Evolutionary conservation across 495 filamentous ascomycete species (phyloP).

Genomic region (Mycothermus thermophilus): DNA sequence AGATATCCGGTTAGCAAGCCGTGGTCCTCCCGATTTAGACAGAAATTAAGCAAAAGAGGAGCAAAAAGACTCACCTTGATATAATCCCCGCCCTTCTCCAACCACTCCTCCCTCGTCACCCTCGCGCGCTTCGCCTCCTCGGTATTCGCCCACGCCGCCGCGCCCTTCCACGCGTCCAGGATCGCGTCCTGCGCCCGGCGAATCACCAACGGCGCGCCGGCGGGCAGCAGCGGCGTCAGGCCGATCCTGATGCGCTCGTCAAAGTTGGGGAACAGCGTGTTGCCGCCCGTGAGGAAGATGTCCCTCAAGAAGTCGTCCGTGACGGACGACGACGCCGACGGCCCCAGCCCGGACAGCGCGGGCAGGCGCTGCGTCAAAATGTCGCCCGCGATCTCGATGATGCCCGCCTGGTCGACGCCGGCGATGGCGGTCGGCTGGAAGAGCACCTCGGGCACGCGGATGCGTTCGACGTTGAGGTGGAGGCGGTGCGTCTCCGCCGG

Average conservation of each 20-base stretch:
- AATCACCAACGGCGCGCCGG: constrained; percentile 48
- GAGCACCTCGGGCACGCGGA: constrained; percentile 87
- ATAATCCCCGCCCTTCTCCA: constrained; percentile 76
- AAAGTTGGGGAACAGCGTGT: constrained; percentile 72
- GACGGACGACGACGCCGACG: no score
- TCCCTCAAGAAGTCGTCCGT: constrained; percentile 62
- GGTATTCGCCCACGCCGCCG: constrained; percentile 59
- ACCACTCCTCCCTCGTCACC: constrained; percentile 61
- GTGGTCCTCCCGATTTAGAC: no score
- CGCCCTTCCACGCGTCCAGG: constrained; percentile 85
- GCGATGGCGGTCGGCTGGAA: constrained; percentile 88
- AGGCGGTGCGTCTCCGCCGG: constrained; percentile 75
- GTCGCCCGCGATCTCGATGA: constrained; percentile 77
- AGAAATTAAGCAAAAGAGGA: constrained; percentile 2
- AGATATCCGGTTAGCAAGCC: constrained; percentile 1
- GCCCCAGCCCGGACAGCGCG: constrained; percentile 32
- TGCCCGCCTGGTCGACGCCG: constrained; percentile 84
- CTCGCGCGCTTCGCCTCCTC: constrained; percentile 32
- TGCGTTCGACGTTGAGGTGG: constrained; percentile 92
- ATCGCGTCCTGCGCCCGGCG: constrained; percentile 58
- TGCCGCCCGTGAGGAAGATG: constrained; percentile 90
- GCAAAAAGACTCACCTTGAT: constrained; percentile 49
- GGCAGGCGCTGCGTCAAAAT: constrained; percentile 69
- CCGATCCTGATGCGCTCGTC: constrained; percentile 68
- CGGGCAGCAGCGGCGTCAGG: constrained; percentile 55